A percentile compares a stretch with the other conserved stretches of the same genome.
Evolutionary conservation across 768 basidiomycete genomes (phyloP).

Genomic region (Cystobasidium onofrii): DNA sequence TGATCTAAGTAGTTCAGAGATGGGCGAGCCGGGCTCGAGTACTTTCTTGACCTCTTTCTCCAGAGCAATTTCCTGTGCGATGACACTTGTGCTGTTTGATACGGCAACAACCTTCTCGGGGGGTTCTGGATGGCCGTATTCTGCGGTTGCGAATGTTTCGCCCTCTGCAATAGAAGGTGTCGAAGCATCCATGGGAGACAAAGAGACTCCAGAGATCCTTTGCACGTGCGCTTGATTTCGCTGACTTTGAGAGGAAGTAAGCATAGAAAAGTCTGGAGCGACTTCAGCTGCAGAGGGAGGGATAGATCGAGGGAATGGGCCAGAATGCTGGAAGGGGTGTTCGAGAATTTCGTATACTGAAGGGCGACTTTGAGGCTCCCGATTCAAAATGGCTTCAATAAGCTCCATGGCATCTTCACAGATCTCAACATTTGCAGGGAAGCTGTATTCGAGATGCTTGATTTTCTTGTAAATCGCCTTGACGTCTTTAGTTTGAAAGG

Average conservation of each 20-base stretch:
- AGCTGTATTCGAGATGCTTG: constrained; percentile 84
- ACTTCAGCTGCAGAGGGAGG: constrained; percentile 68
- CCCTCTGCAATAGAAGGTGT: constrained; percentile 48
- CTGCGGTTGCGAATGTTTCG: constrained; percentile 49
- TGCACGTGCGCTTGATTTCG: constrained; percentile 64
- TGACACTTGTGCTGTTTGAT: constrained; percentile 42
- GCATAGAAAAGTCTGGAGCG: constrained; percentile 65
- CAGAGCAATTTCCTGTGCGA: constrained; percentile 27
- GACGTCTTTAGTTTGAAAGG: constrained; percentile 97
- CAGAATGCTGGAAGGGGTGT: constrained; percentile 58
- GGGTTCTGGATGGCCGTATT: constrained; percentile 33
- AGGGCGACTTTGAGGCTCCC: constrained; percentile 63
- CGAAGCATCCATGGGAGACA: background rate
- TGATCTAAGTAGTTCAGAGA: constrained; percentile 69
- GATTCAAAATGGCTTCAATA: constrained; percentile 74
- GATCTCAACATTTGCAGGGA: constrained; percentile 67
- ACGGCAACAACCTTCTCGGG: constrained; percentile 32
- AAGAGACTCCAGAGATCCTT: constrained; percentile 52
- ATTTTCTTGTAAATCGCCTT: constrained; percentile 95
- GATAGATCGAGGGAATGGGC: constrained; percentile 71
- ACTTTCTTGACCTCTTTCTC: constrained; percentile 96
- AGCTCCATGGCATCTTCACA: constrained; percentile 66
- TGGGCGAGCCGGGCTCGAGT: constrained; percentile 88
- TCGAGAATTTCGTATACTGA: constrained; percentile 74
- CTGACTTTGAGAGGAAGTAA: constrained; percentile 57